phyloP scores from a whole-genome alignment of 768 basidiomycete species.

The Pisolithus sp. region DNA sequence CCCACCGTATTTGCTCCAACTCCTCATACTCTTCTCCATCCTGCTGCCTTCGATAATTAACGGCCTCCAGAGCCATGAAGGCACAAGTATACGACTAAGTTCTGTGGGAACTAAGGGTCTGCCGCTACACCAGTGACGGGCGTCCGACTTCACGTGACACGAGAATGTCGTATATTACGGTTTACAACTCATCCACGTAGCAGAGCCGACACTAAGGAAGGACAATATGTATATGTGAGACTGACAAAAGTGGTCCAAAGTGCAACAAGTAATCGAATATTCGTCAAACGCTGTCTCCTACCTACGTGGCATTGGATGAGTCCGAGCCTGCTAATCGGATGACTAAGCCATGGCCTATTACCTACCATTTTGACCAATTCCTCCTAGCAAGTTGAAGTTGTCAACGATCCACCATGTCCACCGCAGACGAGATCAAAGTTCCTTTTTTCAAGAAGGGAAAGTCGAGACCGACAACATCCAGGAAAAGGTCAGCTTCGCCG shows the following conservation, averaged over 20 bases:
- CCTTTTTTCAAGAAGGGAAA: slow-evolving; percentile 89
- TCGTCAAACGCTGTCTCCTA: not conserved
- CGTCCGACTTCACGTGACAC: no score
- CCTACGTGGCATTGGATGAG: not conserved
- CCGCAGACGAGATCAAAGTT: slow-evolving; percentile 43
- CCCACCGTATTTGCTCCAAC: slow-evolving; percentile 59
- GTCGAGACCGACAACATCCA: slow-evolving; percentile 64
- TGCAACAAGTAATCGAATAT: no score
- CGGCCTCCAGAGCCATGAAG: slow-evolving; percentile 18
- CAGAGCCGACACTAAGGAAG: no score
- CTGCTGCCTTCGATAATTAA: slow-evolving; percentile 19
- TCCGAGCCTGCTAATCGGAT: not conserved
- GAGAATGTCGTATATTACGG: no score
- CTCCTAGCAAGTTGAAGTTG: not conserved
- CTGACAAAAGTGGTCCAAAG: no score
- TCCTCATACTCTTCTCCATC: slow-evolving; percentile 48
- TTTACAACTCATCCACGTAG: no score
- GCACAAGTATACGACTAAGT: not conserved
- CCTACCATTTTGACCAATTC: not conserved
- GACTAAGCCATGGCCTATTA: slow-evolving; percentile 3
- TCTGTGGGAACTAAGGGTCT: not conserved
- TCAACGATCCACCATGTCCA: slow-evolving; percentile 23
- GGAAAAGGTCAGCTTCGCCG: slow-evolving; percentile 75
- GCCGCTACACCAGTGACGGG: not conserved
- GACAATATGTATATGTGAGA: no score